Conservation (phyloP, 306 rosid species). For the Fragaria iinumae region DNA sequence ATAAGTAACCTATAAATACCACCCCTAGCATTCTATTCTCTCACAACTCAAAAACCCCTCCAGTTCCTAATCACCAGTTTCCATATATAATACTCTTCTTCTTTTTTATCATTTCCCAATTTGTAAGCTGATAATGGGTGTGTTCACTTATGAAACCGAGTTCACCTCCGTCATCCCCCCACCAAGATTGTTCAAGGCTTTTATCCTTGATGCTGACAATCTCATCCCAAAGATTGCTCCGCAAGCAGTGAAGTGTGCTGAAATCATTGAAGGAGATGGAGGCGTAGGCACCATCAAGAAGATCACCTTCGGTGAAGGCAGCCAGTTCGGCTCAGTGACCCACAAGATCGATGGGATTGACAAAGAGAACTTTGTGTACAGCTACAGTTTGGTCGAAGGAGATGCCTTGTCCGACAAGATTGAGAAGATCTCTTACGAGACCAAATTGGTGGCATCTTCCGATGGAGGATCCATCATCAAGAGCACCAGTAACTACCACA, state of each 20-base stretch:
- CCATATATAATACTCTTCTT: not conserved
- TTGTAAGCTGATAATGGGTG: not conserved
- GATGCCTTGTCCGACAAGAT: too few species aligned
- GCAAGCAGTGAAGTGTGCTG: slow-evolving; percentile 9
- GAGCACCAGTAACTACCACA: too few species aligned
- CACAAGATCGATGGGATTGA: too few species aligned
- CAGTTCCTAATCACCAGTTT: not conserved
- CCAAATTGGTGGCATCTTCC: too few species aligned
- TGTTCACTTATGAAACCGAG: slow-evolving; percentile 16
- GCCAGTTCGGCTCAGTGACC: too few species aligned
- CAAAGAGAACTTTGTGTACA: too few species aligned
- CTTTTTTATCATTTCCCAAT: not conserved
- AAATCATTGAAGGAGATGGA: slow-evolving; percentile 35
- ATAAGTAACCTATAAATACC: not conserved
- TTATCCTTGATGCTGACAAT: slow-evolving; percentile 22
- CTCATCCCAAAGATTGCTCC: slow-evolving; percentile 35
- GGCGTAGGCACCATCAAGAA: too few species aligned
- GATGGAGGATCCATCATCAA: too few species aligned
- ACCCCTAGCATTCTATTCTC: not conserved
- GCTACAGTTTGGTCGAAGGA: too few species aligned
- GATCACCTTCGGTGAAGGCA: too few species aligned
- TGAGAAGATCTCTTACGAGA: too few species aligned
- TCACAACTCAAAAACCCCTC: not conserved
- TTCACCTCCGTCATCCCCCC: slow-evolving; percentile 16
- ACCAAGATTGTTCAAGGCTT: slow-evolving; percentile 34